These are phyloP conservation scores for Microsporum ferrugineum DNA, from an alignment of 2,329 filamentous ascomycete species.

Conservation along the genomic window DNA sequence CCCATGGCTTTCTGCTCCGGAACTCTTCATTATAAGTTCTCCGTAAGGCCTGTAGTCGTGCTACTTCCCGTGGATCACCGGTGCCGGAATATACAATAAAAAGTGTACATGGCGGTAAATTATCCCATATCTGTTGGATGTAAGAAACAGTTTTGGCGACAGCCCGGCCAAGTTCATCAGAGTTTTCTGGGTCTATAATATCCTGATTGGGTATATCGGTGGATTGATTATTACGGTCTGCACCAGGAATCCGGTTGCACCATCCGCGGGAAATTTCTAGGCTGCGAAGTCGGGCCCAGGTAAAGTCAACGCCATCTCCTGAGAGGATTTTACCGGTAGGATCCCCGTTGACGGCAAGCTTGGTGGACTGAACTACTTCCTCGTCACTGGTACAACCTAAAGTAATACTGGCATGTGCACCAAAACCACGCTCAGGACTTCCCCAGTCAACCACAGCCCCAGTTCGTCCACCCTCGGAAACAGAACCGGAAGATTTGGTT, in stretches of 20 bases:
- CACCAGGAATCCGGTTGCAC: conserved; percentile 42
- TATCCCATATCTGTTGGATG: conserved; percentile 44
- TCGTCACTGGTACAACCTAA: conserved; percentile 48
- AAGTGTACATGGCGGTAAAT: conserved; percentile 47
- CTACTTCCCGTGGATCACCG: conserved; percentile 48
- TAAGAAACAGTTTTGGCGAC: conserved; percentile 41
- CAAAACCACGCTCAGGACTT: conserved; percentile 54
- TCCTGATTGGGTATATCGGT: conserved; percentile 19
- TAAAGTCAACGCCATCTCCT: conserved; percentile 47
- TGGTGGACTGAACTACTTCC: conserved; percentile 46
- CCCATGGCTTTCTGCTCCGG: conserved; percentile 48
- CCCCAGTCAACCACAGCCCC: conserved; percentile 77
- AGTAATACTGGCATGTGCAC: conserved; percentile 43
- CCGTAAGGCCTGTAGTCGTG: conserved; percentile 46
- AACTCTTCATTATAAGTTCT: conserved; percentile 47
- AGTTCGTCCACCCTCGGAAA: conserved; percentile 24
- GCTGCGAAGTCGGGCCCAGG: conserved; percentile 52
- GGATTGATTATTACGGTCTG: conserved; percentile 34
- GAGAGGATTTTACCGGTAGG: conserved; percentile 34
- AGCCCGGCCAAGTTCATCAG: conserved; percentile 31
- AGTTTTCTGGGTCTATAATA: conserved; percentile 17
- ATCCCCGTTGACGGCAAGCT: conserved; percentile 42
- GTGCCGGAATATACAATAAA: conserved; percentile 55
- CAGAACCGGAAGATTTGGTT: conserved; percentile 22
- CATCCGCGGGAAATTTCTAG: conserved; percentile 50